Conservation (phyloP, 257 asterid genomes). For the Solanum neorickii region DNA sequence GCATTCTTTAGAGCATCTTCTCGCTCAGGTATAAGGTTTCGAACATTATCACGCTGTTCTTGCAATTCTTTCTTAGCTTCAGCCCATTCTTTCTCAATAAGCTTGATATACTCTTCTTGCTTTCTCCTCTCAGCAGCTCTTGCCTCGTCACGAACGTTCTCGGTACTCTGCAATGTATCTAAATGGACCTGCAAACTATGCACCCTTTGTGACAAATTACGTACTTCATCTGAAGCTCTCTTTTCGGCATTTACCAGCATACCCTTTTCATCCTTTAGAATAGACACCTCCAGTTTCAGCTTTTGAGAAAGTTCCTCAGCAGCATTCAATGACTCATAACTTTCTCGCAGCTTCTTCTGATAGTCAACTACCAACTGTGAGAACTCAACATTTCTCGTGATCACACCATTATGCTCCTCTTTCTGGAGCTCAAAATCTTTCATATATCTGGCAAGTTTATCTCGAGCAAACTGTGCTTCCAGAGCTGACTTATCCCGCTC, state of each 20-base stretch:
- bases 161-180: constrained; percentile 77
- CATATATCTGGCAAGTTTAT: constrained; percentile 63
- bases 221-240: constrained; percentile 86
- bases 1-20: constrained; percentile 49
- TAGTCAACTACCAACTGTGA: constrained; percentile 69
- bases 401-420: constrained; percentile 58
- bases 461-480: constrained; percentile 65
- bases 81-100: constrained; percentile 93
- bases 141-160: constrained; percentile 90
- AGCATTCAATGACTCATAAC: constrained; percentile 54
- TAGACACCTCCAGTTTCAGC: constrained; percentile 73
- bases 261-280: constrained; percentile 74
- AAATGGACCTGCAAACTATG: constrained; percentile 84
- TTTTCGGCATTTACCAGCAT: constrained; percentile 63
- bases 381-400: constrained; percentile 77
- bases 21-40: constrained; percentile 53
- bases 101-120: constrained; percentile 55
- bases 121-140: constrained; percentile 63
- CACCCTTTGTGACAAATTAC: constrained; percentile 74
- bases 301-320: constrained; percentile 61
- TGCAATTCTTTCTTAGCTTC: constrained; percentile 80
- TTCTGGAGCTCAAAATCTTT: constrained; percentile 84
- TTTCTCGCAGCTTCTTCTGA: constrained; percentile 77
- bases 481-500: constrained; percentile 73
- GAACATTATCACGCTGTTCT: constrained; percentile 65